Conservation (phyloP, 495 filamentous ascomycete genomes). For the Gamarada debralockiae region DNA sequence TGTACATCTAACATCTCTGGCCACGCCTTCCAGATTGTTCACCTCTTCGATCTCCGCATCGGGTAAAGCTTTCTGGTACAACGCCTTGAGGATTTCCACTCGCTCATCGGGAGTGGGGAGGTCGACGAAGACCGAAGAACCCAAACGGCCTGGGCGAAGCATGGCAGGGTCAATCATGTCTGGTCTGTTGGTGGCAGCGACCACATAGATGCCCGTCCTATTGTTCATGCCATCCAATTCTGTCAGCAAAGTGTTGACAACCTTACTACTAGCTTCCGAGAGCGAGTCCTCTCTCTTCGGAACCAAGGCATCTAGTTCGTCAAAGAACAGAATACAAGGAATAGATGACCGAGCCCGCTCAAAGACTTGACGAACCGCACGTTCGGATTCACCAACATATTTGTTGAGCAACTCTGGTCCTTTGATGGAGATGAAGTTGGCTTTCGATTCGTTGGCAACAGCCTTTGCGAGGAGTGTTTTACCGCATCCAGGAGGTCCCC, state of each 20-base stretch:
- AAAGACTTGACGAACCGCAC: constrained; percentile 90
- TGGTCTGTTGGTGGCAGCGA: constrained; percentile 91
- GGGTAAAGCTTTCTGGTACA: constrained; percentile 61
- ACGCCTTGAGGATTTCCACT: constrained; percentile 77
- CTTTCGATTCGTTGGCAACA: constrained; percentile 89
- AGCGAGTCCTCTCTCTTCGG: constrained; percentile 78
- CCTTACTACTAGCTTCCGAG: constrained; percentile 78
- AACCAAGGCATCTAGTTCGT: constrained; percentile 91
- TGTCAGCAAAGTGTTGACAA: constrained; percentile 96
- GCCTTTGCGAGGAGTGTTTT: constrained; percentile 97
- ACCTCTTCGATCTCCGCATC: constrained; percentile 26
- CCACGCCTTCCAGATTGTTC: constrained; percentile 52
- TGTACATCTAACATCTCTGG: constrained; percentile 62
- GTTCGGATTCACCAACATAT: constrained; percentile 93
- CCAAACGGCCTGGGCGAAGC: constrained; percentile 86
- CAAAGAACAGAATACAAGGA: constrained; percentile 96
- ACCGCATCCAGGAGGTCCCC: constrained; percentile 95
- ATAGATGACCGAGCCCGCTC: constrained; percentile 78
- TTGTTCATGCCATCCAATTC: constrained; percentile 86
- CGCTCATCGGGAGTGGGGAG: constrained; percentile 76
- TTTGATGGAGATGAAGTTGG: constrained; percentile 98
- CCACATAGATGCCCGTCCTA: constrained; percentile 85
- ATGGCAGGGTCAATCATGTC: constrained; percentile 97
- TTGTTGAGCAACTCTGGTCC: constrained; percentile 93
- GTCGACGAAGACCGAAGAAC: constrained; percentile 86